A percentile compares a stretch with the other conserved stretches of the same genome.
These are phyloP conservation scores for Penicillium glabrum DNA, from an alignment of 2,329 filamentous ascomycete species.

Conservation along the genomic window DNA sequence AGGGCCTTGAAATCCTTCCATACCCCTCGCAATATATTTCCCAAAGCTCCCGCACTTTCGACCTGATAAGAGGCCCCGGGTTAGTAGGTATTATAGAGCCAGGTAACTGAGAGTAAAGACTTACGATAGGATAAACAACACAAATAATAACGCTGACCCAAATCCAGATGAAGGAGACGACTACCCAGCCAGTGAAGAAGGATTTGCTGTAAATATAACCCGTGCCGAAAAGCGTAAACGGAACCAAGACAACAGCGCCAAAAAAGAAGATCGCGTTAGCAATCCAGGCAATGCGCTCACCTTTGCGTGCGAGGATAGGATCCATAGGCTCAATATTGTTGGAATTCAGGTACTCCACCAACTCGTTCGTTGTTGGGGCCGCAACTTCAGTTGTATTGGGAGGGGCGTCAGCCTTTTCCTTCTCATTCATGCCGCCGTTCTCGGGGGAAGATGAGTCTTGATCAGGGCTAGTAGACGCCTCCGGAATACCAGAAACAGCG, in stretches of 20 bases:
- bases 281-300: conserved; percentile 34
- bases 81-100: neutral
- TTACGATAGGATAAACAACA: neutral
- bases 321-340: conserved; percentile 38
- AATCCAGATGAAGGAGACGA: conserved; percentile 44
- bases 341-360: neutral
- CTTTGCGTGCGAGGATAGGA: conserved; percentile 35
- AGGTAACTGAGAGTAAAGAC: neutral
- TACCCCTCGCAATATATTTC: neutral
- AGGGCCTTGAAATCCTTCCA: neutral
- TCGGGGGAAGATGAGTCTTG: neutral
- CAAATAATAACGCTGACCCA: neutral
- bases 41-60: neutral
- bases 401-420: neutral
- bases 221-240: conserved; percentile 41
- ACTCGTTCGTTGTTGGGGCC: neutral
- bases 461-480: neutral
- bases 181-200: conserved; percentile 42
- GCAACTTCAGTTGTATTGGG: neutral
- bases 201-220: conserved; percentile 36
- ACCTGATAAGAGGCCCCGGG: neutral
- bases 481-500: neutral
- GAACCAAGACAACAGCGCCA: conserved; percentile 39
- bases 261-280: conserved; percentile 38
- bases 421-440: neutral